Evolutionary conservation across 768 basidiomycete genomes (phyloP).

Genomic region (Tulasnella sp.): DNA sequence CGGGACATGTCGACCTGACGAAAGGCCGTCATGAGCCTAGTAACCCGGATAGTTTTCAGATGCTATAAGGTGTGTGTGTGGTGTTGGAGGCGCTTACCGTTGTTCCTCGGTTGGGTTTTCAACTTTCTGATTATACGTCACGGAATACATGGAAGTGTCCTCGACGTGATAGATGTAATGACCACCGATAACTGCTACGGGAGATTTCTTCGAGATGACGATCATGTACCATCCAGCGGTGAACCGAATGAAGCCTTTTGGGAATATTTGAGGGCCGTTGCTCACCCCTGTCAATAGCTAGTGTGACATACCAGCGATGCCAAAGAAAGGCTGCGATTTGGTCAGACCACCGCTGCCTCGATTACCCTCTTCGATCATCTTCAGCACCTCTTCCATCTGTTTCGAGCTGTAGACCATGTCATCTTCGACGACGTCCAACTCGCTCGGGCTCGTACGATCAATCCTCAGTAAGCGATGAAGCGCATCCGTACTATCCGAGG

Average conservation of each 20-base stretch:
- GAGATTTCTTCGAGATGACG: slow-evolving; percentile 75
- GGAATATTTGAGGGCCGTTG: background rate
- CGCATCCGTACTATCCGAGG: slow-evolving; percentile 78
- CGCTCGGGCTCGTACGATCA: slow-evolving; percentile 70
- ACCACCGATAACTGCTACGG: slow-evolving; percentile 87
- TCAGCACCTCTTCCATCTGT: slow-evolving; percentile 82
- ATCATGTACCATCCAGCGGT: slow-evolving; percentile 97
- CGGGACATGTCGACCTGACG: slow-evolving; percentile 97
- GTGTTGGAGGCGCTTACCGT: slow-evolving; percentile 26
- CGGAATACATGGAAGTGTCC: slow-evolving; percentile 69
- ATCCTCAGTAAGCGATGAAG: slow-evolving; percentile 89
- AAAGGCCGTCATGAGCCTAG: slow-evolving; percentile 71
- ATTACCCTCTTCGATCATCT: slow-evolving; percentile 95
- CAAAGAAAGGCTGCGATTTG: slow-evolving; percentile 67
- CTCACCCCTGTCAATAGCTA: too few species aligned
- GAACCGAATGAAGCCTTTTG: slow-evolving; percentile 78
- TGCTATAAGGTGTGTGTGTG: background rate
- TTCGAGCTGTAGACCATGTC: slow-evolving; percentile 76
- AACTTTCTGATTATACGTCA: slow-evolving; percentile 67
- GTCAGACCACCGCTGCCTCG: slow-evolving; percentile 77
- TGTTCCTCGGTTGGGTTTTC: slow-evolving; percentile 86
- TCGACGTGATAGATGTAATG: slow-evolving; percentile 97
- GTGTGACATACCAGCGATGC: slow-evolving; percentile 52
- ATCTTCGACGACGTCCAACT: slow-evolving; percentile 74
- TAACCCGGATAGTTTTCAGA: background rate